A percentile compares a stretch with the other conserved stretches of the same genome.
Conservation (phyloP, 495 filamentous ascomycete genomes). For the Evernia prunastri region DNA sequence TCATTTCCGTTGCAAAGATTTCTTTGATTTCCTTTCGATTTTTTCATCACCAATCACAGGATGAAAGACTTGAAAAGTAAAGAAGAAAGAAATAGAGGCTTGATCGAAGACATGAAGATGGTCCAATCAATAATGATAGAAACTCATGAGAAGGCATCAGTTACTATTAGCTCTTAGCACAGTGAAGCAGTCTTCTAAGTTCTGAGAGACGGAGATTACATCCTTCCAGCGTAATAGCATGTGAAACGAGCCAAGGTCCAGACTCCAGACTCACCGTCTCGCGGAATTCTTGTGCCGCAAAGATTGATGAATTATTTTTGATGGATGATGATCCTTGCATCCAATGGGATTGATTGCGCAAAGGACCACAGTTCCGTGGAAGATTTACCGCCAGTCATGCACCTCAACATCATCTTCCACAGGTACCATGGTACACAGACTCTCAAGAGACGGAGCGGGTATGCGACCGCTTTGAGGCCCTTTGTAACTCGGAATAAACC, state of each 20-base stretch:
- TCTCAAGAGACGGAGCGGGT: too few relatives aligned
- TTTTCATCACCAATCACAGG: background rate
- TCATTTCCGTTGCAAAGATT: conserved; percentile 1
- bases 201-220: background rate
- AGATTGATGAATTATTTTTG: background rate
- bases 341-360: conserved; percentile 3
- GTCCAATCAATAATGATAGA: background rate
- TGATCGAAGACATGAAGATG: background rate
- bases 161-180: background rate
- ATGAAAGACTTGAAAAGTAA: too few relatives aligned
- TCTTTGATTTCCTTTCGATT: background rate
- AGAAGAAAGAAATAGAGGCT: too few relatives aligned
- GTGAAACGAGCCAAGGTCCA: background rate
- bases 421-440: background rate
- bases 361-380: background rate
- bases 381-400: background rate
- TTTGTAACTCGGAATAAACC: background rate
- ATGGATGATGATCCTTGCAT: background rate
- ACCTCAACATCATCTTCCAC: background rate
- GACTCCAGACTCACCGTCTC: conserved; percentile 1
- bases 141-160: background rate
- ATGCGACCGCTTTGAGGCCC: background rate
- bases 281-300: background rate
- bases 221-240: background rate
- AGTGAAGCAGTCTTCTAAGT: background rate